Evolutionary conservation across 1,139 yeast species (phyloP).

Genomic region (Nakaseomyces bracarensis): DNA sequence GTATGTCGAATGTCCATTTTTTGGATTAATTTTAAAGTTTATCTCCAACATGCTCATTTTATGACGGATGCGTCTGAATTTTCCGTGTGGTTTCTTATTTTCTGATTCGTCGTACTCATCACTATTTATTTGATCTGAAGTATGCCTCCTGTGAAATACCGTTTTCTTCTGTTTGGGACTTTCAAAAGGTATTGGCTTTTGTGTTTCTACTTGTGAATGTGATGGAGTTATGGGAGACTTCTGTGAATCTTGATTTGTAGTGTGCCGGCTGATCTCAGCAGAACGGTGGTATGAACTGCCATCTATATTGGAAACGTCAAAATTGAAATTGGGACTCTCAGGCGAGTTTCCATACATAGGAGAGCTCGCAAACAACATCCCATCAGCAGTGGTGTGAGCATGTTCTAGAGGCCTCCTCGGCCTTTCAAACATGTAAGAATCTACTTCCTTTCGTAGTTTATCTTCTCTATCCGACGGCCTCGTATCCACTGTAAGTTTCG

Average conservation of each 20-base stretch:
- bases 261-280: not conserved
- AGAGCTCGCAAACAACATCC: not conserved
- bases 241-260: not conserved
- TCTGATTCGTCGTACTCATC: too few relatives aligned
- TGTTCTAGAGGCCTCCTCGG: not conserved
- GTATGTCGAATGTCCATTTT: too few relatives aligned
- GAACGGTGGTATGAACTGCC: conserved; percentile 1
- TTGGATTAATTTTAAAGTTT: conserved; percentile 8
- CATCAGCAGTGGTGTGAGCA: not conserved
- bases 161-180: not conserved
- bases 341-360: too few relatives aligned
- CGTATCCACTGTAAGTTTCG: conserved; percentile 4
- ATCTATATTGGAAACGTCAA: not conserved
- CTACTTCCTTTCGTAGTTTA: not conserved
- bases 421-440: not conserved
- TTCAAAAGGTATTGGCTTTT: not conserved
- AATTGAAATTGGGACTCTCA: not conserved
- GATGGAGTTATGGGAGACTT: not conserved
- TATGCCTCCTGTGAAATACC: conserved; percentile 4
- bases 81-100: conserved; percentile 6
- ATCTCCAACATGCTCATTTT: conserved; percentile 12
- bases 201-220: not conserved
- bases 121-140: conserved; percentile 2
- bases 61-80: conserved; percentile 12
- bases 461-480: not conserved